These are phyloP conservation scores for Leishmania turanica DNA, from an alignment of 208 protist species.

Conservation along the genomic window DNA sequence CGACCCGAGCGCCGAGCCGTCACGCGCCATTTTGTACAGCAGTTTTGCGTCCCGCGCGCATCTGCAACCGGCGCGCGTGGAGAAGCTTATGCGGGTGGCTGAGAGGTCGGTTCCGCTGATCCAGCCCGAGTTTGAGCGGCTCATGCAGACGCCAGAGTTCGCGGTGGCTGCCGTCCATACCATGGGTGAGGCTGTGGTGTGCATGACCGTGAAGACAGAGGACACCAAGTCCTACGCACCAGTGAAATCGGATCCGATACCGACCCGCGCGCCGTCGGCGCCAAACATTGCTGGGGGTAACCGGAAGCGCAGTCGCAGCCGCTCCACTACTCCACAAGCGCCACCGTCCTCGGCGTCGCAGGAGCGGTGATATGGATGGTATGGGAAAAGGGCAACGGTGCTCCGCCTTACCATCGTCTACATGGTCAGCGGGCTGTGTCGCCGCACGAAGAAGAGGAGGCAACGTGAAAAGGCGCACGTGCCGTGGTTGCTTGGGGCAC, in stretches of 20 bases:
- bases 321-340: background rate
- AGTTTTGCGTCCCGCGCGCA: conserved; percentile 70
- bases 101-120: conserved; percentile 33
- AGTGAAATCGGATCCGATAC: background rate
- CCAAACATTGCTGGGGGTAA: background rate
- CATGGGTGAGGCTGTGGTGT: conserved; percentile 13
- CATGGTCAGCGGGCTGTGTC: background rate
- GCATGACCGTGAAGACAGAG: background rate
- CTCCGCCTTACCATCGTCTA: background rate
- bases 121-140: conserved; percentile 35
- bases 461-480: too few species aligned
- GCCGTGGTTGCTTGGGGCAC: too few species aligned
- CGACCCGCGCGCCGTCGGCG: background rate
- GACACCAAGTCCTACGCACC: background rate
- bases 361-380: background rate
- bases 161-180: conserved; percentile 7
- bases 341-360: background rate
- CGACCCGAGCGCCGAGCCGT: conserved; percentile 25
- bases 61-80: conserved; percentile 53
- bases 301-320: conserved; percentile 6
- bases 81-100: conserved; percentile 58
- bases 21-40: conserved; percentile 44
- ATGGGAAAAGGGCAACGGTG: background rate
- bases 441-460: background rate
- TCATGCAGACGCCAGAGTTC: conserved; percentile 17